phyloP scores from a whole-genome alignment of 2,329 filamentous ascomycete species.

The Colletotrichum graminicola region DNA sequence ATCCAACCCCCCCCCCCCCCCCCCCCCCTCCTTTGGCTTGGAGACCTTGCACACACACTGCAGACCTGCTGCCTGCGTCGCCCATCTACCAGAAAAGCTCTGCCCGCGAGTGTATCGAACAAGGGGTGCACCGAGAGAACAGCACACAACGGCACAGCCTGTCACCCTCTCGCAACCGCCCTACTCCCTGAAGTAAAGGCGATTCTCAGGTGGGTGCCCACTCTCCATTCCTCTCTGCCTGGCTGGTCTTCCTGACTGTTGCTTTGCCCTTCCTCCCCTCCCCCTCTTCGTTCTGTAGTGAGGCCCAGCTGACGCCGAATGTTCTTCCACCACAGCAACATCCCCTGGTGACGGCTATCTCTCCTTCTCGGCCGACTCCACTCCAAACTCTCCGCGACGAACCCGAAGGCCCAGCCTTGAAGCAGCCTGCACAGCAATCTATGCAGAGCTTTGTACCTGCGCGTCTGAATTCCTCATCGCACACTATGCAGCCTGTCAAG shows the following conservation, averaged over 20 bases:
- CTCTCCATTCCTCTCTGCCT: constrained; percentile 25
- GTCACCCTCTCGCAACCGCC: constrained; percentile 19
- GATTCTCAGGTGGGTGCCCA: constrained; percentile 38
- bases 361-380: constrained; percentile 39
- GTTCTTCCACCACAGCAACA: constrained; percentile 16
- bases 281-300: constrained; percentile 15
- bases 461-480: constrained; percentile 20
- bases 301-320: constrained; percentile 32
- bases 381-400: constrained; percentile 29
- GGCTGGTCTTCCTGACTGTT: constrained; percentile 22
- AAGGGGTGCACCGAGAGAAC: constrained; percentile 30
- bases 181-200: constrained; percentile 23
- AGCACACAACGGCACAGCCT: constrained; percentile 19
- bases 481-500: constrained; percentile 32
- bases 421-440: constrained; percentile 15
- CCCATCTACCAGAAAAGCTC: constrained; percentile 28
- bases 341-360: constrained; percentile 38
- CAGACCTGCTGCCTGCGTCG: constrained; percentile 24
- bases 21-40: constrained; percentile 18
- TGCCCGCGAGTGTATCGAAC: constrained; percentile 14
- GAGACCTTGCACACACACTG: constrained; percentile 23
- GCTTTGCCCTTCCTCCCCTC: constrained; percentile 10
- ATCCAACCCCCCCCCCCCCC: neutral
- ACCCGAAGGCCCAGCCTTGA: constrained; percentile 28
- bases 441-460: constrained; percentile 31